These are phyloP conservation scores for Paecilomyces formosus DNA, from an alignment of 2,329 filamentous ascomycete genomes.

Conservation along the genomic window DNA sequence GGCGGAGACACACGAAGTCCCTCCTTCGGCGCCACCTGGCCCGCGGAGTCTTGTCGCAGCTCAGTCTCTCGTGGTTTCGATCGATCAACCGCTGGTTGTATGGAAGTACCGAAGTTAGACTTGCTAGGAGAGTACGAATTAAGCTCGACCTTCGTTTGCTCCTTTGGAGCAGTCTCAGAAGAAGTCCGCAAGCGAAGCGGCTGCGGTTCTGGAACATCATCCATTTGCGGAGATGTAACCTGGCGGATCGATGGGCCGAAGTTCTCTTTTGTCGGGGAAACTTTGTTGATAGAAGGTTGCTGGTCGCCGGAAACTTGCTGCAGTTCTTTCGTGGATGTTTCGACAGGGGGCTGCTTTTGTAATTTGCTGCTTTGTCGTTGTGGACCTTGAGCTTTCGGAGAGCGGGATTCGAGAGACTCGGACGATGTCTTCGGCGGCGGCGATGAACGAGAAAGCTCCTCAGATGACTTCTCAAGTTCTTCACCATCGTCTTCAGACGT, in stretches of 20 bases:
- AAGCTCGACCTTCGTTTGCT: constrained; percentile 1
- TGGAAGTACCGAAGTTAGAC: not conserved
- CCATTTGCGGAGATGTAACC: constrained; percentile 23
- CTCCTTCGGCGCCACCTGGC: constrained; percentile 15
- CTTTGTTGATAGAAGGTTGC: constrained; percentile 15
- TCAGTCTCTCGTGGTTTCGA: not conserved
- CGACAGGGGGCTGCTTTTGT: constrained; percentile 57
- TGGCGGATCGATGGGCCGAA: constrained; percentile 26
- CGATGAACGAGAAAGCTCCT: constrained; percentile 46
- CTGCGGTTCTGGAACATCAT: constrained; percentile 14
- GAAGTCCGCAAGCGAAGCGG: constrained; percentile 11
- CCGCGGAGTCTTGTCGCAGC: not conserved
- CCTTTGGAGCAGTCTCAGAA: constrained; percentile 13
- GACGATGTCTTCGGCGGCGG: constrained; percentile 38
- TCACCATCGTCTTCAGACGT: constrained; percentile 40
- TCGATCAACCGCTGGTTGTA: not conserved
- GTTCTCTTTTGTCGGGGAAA: constrained; percentile 12
- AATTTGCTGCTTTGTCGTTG: constrained; percentile 60
- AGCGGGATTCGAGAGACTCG: constrained; percentile 33
- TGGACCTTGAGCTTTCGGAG: constrained; percentile 25
- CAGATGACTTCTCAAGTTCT: constrained; percentile 52
- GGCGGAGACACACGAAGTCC: not conserved
- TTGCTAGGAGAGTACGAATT: constrained; percentile 6
- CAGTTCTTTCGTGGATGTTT: constrained; percentile 33
- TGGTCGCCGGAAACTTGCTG: constrained; percentile 19